Conservation (phyloP, 371 early-diverging fungal genomes). For the Syncephalastrum contaminatum region DNA sequence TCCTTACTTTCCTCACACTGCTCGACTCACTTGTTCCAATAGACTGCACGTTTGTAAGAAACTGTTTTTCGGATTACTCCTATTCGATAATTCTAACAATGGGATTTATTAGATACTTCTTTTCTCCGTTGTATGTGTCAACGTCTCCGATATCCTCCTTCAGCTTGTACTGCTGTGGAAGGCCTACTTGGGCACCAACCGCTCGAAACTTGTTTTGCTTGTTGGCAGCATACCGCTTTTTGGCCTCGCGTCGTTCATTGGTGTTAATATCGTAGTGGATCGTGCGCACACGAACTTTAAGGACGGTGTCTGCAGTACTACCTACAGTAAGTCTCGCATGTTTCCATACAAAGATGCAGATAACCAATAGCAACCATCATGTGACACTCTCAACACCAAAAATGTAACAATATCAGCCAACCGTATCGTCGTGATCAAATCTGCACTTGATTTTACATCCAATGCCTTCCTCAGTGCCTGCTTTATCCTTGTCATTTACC, state of each 20-base stretch:
- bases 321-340: conserved; percentile 32
- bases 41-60: conserved; percentile 42
- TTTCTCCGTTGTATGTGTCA: conserved; percentile 45
- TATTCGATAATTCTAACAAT: neutral
- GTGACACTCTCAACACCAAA: too few relatives aligned
- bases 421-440: conserved; percentile 34
- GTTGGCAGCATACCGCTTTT: conserved; percentile 32
- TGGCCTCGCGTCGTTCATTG: conserved; percentile 31
- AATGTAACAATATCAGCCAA: conserved; percentile 16
- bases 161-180: conserved; percentile 46
- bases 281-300: conserved; percentile 17
- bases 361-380: conserved; percentile 1
- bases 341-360: neutral
- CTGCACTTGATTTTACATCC: conserved; percentile 36
- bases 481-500: conserved; percentile 43
- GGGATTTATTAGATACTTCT: conserved; percentile 21
- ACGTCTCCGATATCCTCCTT: conserved; percentile 35
- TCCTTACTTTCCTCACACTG: conserved; percentile 37
- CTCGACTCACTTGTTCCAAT: conserved; percentile 25
- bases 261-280: conserved; percentile 34
- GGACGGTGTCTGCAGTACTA: conserved; percentile 26
- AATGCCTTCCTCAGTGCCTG: conserved; percentile 41
- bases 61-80: neutral
- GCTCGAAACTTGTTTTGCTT: conserved; percentile 29
- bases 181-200: conserved; percentile 44